Evolutionary conservation across 2,329 filamentous ascomycete genomes (phyloP), one percentile per base, ranked within the genome.

Genomic region (Pseudogymnoascus sp.): DNA sequence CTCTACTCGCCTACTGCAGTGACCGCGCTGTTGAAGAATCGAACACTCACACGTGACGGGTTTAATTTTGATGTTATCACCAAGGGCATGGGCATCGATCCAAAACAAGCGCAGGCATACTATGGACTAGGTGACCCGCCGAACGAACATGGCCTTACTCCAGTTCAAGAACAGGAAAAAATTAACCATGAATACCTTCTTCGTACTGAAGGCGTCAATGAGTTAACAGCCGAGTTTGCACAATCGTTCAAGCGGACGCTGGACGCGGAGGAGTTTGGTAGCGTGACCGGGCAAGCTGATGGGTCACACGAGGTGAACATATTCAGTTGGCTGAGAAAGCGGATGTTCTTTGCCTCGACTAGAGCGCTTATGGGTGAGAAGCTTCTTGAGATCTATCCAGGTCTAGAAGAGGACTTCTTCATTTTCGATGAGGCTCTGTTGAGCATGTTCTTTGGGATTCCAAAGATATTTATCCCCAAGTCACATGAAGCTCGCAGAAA

Each of bases 151-250:
- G 48, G 48, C 5, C 15, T 56, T 18, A 56, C 48, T 8, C 48
- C 48, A 18, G 21, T 28, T 18, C 18, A 56, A 26, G 48, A 26
- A 8, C 15, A 19, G 21, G 48, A 56, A 56, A 26, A 56, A 28
- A 56, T 56, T 10, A 56, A 56, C 18, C 48, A 56, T 33, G 48
- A 56, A 18, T 56, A 33, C 23, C 48, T 56, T 26, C 48, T 56
- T 19, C 26, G 33, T 8, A 21, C 15, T 18, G 48, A 56, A 33
- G 33, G 33, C 23, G 48, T 33, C 15, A 56, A 56, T 28, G 48
- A 56, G 33, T 33, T 56, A 15, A 33, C 48, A 10, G 48, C 48
- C 15, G 33, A 28, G 7, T 56, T 56, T 26, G 5, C 48, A 10
- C 48, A 33, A 5, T 35, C 33, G 12, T 56, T 56, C 48, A 18